Percentiles rank a stretch among this genome's conserved stretches.
These are phyloP conservation scores for Gynandropsis gynandra DNA, from an alignment of 345 rosid species.

Conservation along the genomic window DNA sequence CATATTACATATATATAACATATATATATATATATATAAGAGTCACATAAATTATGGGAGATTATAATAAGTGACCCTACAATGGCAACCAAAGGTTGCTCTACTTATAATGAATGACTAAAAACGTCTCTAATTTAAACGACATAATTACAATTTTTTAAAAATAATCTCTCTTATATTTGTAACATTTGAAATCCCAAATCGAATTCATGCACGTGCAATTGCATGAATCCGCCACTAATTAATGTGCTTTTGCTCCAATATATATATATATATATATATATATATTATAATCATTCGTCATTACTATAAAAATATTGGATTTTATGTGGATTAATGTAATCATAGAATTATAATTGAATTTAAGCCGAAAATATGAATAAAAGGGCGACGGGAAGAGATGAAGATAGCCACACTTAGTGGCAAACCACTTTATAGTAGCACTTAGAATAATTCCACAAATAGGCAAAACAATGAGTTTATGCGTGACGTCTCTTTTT, in stretches of 20 bases:
- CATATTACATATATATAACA: background rate
- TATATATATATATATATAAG: constrained; percentile 4
- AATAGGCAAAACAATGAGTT: constrained; percentile 19
- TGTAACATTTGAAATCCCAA: constrained; percentile 11
- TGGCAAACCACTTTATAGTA: constrained; percentile 32
- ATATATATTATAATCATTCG: background rate
- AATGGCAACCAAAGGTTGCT: constrained; percentile 33
- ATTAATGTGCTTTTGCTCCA: background rate
- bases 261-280: too few relatives aligned
- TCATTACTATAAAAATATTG: background rate
- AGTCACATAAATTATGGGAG: constrained; percentile 4
- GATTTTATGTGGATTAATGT: too few relatives aligned
- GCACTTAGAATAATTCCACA: constrained; percentile 29
- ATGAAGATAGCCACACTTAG: constrained; percentile 23
- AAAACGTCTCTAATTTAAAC: constrained; percentile 23
- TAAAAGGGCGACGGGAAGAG: constrained; percentile 20
- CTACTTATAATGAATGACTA: constrained; percentile 23
- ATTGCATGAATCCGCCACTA: constrained; percentile 13
- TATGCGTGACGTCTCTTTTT: constrained; percentile 28
- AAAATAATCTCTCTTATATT: background rate
- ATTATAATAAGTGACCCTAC: constrained; percentile 19
- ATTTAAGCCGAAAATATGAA: constrained; percentile 16
- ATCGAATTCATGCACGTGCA: constrained; percentile 25
- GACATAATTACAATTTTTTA: background rate
- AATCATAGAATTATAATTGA: constrained; percentile 5